phyloP scores from a whole-genome alignment of 2,329 filamentous ascomycete genomes.

The Pyrenophora seminiperda region DNA sequence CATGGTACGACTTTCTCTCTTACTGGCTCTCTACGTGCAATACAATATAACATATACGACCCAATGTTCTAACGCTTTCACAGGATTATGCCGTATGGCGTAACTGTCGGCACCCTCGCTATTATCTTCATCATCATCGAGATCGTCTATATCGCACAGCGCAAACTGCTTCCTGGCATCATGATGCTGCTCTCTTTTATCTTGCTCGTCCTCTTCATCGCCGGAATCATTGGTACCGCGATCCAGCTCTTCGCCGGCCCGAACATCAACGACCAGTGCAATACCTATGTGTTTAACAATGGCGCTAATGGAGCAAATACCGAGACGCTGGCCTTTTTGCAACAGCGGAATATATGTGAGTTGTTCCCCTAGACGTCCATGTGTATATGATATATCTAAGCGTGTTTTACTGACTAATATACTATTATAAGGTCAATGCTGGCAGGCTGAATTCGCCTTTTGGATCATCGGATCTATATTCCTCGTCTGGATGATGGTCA shows the following conservation, averaged over 20 bases:
- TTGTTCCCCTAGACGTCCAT: neutral
- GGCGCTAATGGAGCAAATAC: constrained; percentile 55
- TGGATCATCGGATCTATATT: constrained; percentile 68
- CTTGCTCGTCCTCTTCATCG: constrained; percentile 65
- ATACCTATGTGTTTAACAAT: constrained; percentile 59
- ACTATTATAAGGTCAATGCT: constrained; percentile 58
- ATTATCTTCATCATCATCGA: constrained; percentile 64
- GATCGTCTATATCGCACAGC: constrained; percentile 61
- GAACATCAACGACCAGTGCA: constrained; percentile 64
- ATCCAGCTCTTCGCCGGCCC: constrained; percentile 65
- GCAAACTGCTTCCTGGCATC: constrained; percentile 62
- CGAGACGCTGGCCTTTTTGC: constrained; percentile 65
- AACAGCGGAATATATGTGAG: constrained; percentile 67
- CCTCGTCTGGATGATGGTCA: constrained; percentile 69
- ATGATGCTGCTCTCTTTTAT: constrained; percentile 66
- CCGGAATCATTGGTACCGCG: constrained; percentile 66
- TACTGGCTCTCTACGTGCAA: neutral
- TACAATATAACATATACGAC: neutral
- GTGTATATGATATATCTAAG: neutral
- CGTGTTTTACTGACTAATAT: constrained; percentile 19
- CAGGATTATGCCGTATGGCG: constrained; percentile 69
- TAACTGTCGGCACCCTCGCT: constrained; percentile 61
- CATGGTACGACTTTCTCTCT: constrained; percentile 57
- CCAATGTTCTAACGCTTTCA: neutral
- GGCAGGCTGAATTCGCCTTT: constrained; percentile 67